Evolutionary conservation across 202 grass and related monocot genomes (phyloP), one percentile per base, ranked within the genome.

Genomic region (Schoenoplectus tabernaemontani): DNA sequence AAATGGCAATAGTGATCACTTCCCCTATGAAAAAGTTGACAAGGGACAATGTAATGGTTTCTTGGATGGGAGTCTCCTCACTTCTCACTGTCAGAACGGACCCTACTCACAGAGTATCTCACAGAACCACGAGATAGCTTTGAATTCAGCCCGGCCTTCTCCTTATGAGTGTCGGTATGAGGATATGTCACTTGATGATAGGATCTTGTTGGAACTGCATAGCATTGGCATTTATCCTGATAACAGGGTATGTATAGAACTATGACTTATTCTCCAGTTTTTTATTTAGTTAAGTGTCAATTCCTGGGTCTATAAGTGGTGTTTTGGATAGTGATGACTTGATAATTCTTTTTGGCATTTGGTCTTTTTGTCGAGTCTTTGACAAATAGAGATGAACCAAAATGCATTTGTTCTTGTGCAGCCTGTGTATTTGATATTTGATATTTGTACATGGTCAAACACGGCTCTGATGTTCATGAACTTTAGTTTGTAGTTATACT

Each of bases 121-220:
- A 54, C 36, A 63, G 23, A 80, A 64, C 30, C 57, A 64, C 28
- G 59, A 64, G 36, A 80, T 64, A 22, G 59, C 22, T 80, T 48
- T 80, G 78, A 75, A 53, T 75, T 56, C 70, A 75, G 16, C 70
- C 16, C 13, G 47, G 28, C 26, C 38, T 23, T 4, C 47, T 54
- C 28, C 54, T 54, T 84, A 84, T 56, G 88, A 97, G 32, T 84
- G 86, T 73, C 84, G 87, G 19, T 93, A 89, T 13, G 75, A 77
- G 50, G 84, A 89, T 77, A 86, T 97, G 90, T 89, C 93, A 41
- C 38, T 93, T 76, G 82, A 93, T 83, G 81, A 93, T 71, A 93
- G 87, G 57, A 87, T 97, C 77, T 89, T 93, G 78, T 77, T 97
- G 74, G 93, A 97, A 80, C 81, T 93, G 41, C 88, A 93, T 79